Percentiles rank a stretch among this genome's conserved stretches.
Evolutionary conservation across 73 alveolate genomes (phyloP).

Genomic region (Effrenium voratum): DNA sequence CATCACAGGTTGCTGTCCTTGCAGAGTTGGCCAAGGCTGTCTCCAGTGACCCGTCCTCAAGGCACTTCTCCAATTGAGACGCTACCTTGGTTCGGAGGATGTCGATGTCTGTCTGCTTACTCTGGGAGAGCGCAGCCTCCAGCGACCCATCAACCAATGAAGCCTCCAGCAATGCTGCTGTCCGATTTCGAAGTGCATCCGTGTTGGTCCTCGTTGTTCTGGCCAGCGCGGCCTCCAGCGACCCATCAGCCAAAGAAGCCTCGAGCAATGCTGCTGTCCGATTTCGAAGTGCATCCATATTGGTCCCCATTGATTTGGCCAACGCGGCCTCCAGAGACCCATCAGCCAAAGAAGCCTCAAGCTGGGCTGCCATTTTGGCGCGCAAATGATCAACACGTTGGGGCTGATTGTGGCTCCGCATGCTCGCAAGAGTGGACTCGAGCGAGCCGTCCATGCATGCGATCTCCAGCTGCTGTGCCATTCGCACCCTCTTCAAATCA

Average conservation of each 20-base stretch:
- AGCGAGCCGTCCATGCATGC: constrained; percentile 51
- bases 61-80: neutral
- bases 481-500: constrained; percentile 19
- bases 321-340: constrained; percentile 49
- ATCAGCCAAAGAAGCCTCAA: constrained; percentile 15
- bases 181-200: constrained; percentile 4
- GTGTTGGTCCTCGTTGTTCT: neutral
- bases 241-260: constrained; percentile 32
- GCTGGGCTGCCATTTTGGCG: constrained; percentile 13
- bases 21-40: neutral
- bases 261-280: constrained; percentile 3
- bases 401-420: too few species aligned
- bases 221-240: constrained; percentile 46
- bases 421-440: neutral
- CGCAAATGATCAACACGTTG: constrained; percentile 41
- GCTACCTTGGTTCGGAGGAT: constrained; percentile 11
- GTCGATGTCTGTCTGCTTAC: too few species aligned
- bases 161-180: neutral
- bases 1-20: neutral
- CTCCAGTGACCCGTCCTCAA: constrained; percentile 24
- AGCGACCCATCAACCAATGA: constrained; percentile 38
- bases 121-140: constrained; percentile 6
- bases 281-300: neutral
- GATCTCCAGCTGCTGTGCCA: constrained; percentile 24
- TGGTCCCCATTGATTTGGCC: neutral